A percentile compares a stretch with the other conserved stretches of the same genome.
phyloP scores from a whole-genome alignment of 345 rosid genomes.

The Corymbia maculata region DNA sequence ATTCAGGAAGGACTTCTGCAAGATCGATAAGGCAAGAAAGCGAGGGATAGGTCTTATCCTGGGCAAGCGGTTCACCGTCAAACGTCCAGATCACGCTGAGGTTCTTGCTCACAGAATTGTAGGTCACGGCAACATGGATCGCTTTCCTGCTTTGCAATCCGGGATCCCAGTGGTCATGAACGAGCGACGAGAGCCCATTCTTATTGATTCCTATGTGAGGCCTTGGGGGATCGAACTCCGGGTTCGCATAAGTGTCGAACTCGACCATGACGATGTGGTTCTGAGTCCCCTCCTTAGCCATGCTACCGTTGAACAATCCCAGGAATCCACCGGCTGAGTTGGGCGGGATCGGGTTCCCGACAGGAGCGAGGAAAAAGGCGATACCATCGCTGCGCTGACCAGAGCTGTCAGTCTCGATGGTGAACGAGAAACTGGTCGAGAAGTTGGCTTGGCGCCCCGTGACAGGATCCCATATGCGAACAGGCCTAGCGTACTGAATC shows the following conservation, averaged over 20 bases:
- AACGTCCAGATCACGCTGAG: background rate
- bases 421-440: background rate
- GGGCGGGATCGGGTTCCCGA: background rate
- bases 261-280: background rate
- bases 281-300: background rate
- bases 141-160: background rate
- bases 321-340: background rate
- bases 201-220: background rate
- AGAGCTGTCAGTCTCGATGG: background rate
- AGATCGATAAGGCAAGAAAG: background rate
- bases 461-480: background rate
- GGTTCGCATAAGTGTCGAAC: background rate
- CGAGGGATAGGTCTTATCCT: background rate
- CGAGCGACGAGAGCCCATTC: accelerated
- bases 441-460: background rate
- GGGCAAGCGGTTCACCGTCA: background rate
- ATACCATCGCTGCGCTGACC: accelerated
- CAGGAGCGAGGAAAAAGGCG: background rate
- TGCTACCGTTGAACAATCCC: background rate
- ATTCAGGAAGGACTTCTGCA: background rate
- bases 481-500: background rate
- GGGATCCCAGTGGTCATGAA: background rate
- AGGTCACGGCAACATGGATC: background rate
- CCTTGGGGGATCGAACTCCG: accelerated
- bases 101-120: background rate